These are phyloP conservation scores for Oleoguttula mirabilis DNA, from an alignment of 495 filamentous ascomycete species.

Conservation along the genomic window DNA sequence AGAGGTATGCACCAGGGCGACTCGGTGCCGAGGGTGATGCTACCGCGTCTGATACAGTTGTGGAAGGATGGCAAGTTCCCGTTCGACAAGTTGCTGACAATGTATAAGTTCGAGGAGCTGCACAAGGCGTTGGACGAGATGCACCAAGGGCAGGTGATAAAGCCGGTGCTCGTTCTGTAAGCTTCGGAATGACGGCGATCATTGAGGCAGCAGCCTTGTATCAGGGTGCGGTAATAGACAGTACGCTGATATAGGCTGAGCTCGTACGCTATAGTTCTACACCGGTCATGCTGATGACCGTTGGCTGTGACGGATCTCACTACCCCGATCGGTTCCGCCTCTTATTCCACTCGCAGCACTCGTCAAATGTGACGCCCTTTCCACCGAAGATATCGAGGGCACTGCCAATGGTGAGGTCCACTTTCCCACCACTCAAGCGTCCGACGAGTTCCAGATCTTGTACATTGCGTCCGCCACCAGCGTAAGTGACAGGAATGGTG, in stretches of 20 bases:
- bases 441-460: conserved; percentile 72
- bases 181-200: too few species aligned
- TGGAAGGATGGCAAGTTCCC: conserved; percentile 13
- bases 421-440: conserved; percentile 59
- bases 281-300: too few species aligned
- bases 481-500: conserved; percentile 85
- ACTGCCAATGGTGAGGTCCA: conserved; percentile 93
- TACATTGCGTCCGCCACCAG: conserved; percentile 73
- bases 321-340: too few species aligned
- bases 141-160: conserved; percentile 10
- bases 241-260: too few species aligned
- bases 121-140: conserved; percentile 9
- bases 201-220: too few species aligned
- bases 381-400: conserved; percentile 94
- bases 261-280: too few species aligned
- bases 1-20: conserved; percentile 17
- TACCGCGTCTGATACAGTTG: conserved; percentile 12
- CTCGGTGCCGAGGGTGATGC: conserved; percentile 11
- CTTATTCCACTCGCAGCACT: conserved; percentile 78
- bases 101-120: conserved; percentile 12
- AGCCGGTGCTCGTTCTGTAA: conserved; percentile 10
- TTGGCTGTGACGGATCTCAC: too few species aligned
- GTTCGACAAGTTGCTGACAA: conserved; percentile 12
- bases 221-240: too few species aligned
- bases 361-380: conserved; percentile 66